phyloP scores from a whole-genome alignment of 305 asterid genomes.

The Fraxinus nigra region DNA sequence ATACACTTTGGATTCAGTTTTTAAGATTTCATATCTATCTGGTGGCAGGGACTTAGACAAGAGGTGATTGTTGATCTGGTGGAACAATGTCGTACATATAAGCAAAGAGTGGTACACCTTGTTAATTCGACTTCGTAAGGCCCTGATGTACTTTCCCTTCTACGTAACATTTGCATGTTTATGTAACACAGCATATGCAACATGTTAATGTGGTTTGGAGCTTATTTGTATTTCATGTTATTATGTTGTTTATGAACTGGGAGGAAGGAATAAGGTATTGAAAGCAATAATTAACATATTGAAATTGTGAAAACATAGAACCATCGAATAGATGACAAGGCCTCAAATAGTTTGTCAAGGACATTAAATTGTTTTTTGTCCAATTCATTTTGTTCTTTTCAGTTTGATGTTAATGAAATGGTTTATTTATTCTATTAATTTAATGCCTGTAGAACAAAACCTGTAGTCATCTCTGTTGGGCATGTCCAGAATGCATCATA shows the following conservation, averaged over 20 bases:
- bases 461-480: neutral
- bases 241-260: neutral
- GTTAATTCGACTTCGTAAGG: slow-evolving; percentile 98
- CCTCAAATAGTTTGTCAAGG: slow-evolving; percentile 16
- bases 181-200: neutral
- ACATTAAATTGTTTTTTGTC: neutral
- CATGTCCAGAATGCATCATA: slow-evolving; percentile 1
- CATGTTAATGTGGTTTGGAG: slow-evolving; percentile 1
- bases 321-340: slow-evolving; percentile 11
- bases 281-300: neutral
- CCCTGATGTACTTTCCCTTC: slow-evolving; percentile 26
- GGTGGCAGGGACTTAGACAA: slow-evolving; percentile 77
- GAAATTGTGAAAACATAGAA: slow-evolving; percentile 8
- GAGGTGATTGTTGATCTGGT: slow-evolving; percentile 97
- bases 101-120: slow-evolving; percentile 97
- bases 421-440: slow-evolving; percentile 3
- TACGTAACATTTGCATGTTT: slow-evolving; percentile 12
- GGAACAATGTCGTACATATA: slow-evolving; percentile 91
- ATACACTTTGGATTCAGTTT: slow-evolving; percentile 5
- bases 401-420: neutral
- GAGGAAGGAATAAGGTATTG: neutral
- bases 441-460: neutral
- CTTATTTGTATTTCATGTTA: neutral
- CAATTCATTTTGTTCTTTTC: neutral
- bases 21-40: slow-evolving; percentile 15